Evolutionary conservation across 1,139 yeast species (phyloP), one percentile per base, ranked within the genome.

Genomic region (Yamadazyma atmosphaerica): DNA sequence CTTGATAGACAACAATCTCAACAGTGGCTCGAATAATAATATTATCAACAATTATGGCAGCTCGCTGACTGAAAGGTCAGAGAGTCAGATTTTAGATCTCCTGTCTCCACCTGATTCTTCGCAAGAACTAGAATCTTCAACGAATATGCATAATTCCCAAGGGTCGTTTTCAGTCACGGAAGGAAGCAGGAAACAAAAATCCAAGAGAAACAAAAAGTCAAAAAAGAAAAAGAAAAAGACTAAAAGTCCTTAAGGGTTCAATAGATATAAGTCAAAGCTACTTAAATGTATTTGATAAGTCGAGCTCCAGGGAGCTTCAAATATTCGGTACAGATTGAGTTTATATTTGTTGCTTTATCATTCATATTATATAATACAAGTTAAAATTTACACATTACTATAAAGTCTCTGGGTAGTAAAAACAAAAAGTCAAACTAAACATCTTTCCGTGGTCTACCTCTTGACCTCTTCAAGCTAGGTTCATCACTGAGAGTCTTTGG

Each of bases 381-480:
- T 8, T 6, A 30, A 17, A 6, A 28, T 4, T 5, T 17, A 29
- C 16, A 27, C 18, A 18, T 29, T 29, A 18, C 13, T 17, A 16
- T 12, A n/a, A 7, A 17, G 19, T n/a, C n/a, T n/a, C n/a, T n/a
- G n/a, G n/a, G n/a, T n/a, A n/a, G n/a, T n/a, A n/a, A n/a, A n/a
- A n/a, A n/a, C n/a, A n/a, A n/a, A 12, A 4, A 14, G 11, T 5
- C 11, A 13, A 10, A 14, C 16, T 15, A 14, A 5, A 5, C 26
- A 5, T 5, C 22, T 23, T 49, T 49, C 33, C 43, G 43, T 10
- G 53, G 53, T 35, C 53, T 42, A 9, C 53, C 53, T 36, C 53
- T 38, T 10, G 49, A 49, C 22, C 49, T 38, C 22, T 45, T 47
- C 9, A 44, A 38, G 4, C 43, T 43, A 19, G 47, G 44, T 14